A percentile compares a stretch with the other conserved stretches of the same genome.
Conservation (phyloP, 2,329 filamentous ascomycete genomes). For the Monosporascus sp. region DNA sequence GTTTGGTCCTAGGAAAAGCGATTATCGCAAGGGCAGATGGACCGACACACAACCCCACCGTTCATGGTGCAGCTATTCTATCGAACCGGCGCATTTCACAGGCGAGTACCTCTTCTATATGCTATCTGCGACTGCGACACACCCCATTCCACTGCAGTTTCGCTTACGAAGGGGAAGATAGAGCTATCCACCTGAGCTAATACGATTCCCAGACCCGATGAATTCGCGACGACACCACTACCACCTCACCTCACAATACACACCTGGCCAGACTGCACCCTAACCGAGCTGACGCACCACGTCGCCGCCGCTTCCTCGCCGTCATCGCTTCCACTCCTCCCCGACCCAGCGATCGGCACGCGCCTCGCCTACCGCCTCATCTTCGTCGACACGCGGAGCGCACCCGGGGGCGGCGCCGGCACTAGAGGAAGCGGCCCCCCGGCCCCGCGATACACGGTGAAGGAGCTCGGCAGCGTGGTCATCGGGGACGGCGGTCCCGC, state of each 20-base stretch:
- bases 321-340: constrained; percentile 56
- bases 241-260: constrained; percentile 73
- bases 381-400: constrained; percentile 63
- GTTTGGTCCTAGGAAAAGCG: not conserved
- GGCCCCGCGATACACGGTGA: constrained; percentile 63
- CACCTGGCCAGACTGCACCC: constrained; percentile 77
- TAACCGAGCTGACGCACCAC: constrained; percentile 75
- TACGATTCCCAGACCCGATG: constrained; percentile 54
- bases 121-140: not conserved
- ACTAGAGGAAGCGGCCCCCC: not conserved
- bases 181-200: not conserved
- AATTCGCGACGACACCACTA: constrained; percentile 58
- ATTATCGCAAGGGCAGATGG: constrained; percentile 32
- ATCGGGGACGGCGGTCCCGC: constrained; percentile 57
- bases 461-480: constrained; percentile 79
- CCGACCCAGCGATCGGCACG: constrained; percentile 71
- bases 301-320: constrained; percentile 57
- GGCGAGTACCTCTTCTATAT: constrained; percentile 37
- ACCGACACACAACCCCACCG: constrained; percentile 68
- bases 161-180: not conserved
- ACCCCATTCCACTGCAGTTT: not conserved
- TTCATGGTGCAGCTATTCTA: constrained; percentile 88
- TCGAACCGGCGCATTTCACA: constrained; percentile 66
- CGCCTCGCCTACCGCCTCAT: constrained; percentile 84
- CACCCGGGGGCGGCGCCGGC: constrained; percentile 4